Base-by-base conservation (phyloP, 768 basidiomycete species). In the Tylopilus cervinicoccineus region DNA sequence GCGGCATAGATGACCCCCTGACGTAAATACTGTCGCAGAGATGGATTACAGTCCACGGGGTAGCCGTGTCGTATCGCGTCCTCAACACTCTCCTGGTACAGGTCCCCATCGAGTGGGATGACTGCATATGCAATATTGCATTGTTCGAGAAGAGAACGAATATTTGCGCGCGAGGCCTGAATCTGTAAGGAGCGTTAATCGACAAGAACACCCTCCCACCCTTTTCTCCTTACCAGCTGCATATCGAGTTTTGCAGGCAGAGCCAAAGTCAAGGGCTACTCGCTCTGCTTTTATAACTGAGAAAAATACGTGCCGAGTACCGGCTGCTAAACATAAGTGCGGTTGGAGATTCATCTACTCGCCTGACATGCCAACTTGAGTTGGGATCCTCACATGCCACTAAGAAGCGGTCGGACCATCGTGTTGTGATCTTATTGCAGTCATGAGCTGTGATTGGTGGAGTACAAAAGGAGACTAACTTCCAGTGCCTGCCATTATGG, bases 1-100 rank as follows among this genome's bases (percentile, higher is more conserved):
- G 52, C 50, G 6, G 48, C 57, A 19, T 54, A 69, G 23, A 54
- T 36, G 29, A 66, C 65, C 1, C 70, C 72, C 5, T 58, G 48
- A 6, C 61, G 58, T 23, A 72, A 54, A 36, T 59, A 70, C 1
- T n/a, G n/a, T n/a, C 40, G 48, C 17, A 69, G 45, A 20, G 59
- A 61, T 4, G 10, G 33, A 14, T 34, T 26, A 3, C 60, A 56
- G 9, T 63, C 55, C 34, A 67, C 31, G 1, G 61, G 56, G 29
- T 66, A 69, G 3, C 67, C 66, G 8, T 55, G 55, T 20, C 44
- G 48, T 6, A 10, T 45, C 1, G 64, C 62, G 10, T 61, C 61
- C 12, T 53, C 40, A 11, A 54, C 47, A 32, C 67, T 68, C 3
- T 59, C 52, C 2, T 55, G 46, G 36, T 58, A 63, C 13, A 61